Conservation (phyloP, 805 yeast genomes). For the Starmera amethionina region DNA sequence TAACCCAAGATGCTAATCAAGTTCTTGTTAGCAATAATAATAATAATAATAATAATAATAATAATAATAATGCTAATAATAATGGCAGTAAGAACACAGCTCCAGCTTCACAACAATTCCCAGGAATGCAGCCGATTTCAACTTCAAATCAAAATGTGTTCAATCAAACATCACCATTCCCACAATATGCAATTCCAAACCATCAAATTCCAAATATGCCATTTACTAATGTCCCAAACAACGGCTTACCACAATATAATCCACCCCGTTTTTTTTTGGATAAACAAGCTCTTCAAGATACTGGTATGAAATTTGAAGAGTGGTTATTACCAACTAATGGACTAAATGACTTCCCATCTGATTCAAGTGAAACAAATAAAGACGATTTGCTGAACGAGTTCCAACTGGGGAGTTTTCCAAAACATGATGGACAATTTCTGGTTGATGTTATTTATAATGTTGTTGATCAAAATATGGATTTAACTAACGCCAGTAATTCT, state of each 20-base stretch:
- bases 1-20: not conserved
- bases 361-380: not conserved
- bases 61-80: not conserved
- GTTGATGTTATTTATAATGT: constrained; percentile 14
- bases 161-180: no score
- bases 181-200: not conserved
- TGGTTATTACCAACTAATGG: constrained; percentile 14
- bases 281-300: not conserved
- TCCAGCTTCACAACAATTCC: not conserved
- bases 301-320: constrained; percentile 10
- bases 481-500: not conserved
- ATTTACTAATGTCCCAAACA: not conserved
- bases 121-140: not conserved
- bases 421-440: constrained; percentile 10
- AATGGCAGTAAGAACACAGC: not conserved
- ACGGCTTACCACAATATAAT: not conserved
- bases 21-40: not conserved
- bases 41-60: not conserved
- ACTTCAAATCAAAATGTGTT: not conserved
- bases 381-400: constrained; percentile 13
- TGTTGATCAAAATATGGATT: constrained; percentile 3
- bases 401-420: constrained; percentile 7
- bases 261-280: not conserved
- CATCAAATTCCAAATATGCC: not conserved
- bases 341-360: not conserved